Conservation (phyloP, 1,284 basidiomycete species). For the Naganishia sp. region DNA sequence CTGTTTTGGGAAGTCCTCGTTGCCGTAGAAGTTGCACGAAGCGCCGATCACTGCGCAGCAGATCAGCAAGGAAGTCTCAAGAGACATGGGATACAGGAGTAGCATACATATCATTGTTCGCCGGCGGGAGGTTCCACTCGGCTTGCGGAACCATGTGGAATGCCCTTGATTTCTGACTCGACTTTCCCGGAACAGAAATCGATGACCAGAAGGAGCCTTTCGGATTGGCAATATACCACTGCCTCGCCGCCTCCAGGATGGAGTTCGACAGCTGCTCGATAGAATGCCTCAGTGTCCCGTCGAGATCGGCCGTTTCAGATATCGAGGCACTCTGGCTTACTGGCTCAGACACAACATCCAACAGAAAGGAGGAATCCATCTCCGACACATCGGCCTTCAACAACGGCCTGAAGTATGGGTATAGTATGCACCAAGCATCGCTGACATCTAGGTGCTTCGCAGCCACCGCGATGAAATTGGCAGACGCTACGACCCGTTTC, state of each 20-base stretch:
- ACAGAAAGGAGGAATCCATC: slow-evolving; percentile 71
- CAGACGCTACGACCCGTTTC: slow-evolving; percentile 62
- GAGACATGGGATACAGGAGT: not conserved
- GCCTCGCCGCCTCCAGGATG: slow-evolving; percentile 79
- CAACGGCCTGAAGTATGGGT: slow-evolving; percentile 83
- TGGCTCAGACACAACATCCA: slow-evolving; percentile 73
- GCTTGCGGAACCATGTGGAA: slow-evolving; percentile 26
- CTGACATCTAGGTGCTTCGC: slow-evolving; percentile 74
- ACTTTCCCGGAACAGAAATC: slow-evolving; percentile 15
- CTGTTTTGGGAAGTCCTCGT: slow-evolving; percentile 70
- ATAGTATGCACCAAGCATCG: slow-evolving; percentile 95
- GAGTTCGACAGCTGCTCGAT: slow-evolving; percentile 66
- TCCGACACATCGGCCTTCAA: slow-evolving; percentile 79
- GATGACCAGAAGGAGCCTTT: slow-evolving; percentile 30
- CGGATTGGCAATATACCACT: slow-evolving; percentile 66
- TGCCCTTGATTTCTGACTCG: slow-evolving; percentile 6
- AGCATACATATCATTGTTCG: slow-evolving; percentile 51
- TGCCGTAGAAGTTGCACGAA: slow-evolving; percentile 73
- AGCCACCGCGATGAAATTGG: slow-evolving; percentile 80
- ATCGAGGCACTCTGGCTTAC: slow-evolving; percentile 58
- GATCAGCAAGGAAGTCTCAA: slow-evolving; percentile 2
- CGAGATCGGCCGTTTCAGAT: too few relatives aligned
- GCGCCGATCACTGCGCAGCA: slow-evolving; percentile 65
- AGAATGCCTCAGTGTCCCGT: too few relatives aligned
- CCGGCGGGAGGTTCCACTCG: not conserved